A percentile compares a stretch with the other conserved stretches of the same genome.
Conservation (phyloP, 768 basidiomycete species). For the Dendrothele bispora region DNA sequence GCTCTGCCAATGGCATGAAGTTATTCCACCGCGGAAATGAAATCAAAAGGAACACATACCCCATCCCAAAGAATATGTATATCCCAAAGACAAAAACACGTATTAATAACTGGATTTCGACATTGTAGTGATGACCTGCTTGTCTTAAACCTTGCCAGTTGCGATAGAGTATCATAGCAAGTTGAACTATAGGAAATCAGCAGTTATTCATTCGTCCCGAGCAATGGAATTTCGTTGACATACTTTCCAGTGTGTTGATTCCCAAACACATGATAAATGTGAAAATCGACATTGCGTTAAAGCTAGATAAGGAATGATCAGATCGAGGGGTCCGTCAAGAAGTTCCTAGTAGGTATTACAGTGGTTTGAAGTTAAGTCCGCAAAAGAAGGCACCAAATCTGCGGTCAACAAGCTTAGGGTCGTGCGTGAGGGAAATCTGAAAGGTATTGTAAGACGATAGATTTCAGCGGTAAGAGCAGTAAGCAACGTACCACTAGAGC, state of each 20-base stretch:
- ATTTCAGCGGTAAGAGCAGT: not conserved
- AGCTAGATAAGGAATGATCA: not conserved
- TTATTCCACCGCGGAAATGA: too few species aligned
- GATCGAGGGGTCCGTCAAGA: too few species aligned
- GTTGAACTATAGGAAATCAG: constrained; percentile 20
- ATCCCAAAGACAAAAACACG: constrained; percentile 33
- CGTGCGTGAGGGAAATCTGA: constrained; percentile 20
- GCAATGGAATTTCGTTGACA: constrained; percentile 3
- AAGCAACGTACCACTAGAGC: constrained; percentile 25
- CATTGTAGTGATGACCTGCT: constrained; percentile 23
- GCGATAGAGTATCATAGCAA: constrained; percentile 27
- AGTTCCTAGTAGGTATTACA: too few species aligned
- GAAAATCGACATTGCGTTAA: constrained; percentile 2
- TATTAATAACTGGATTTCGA: constrained; percentile 26
- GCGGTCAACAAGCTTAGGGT: constrained; percentile 28
- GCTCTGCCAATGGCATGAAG: constrained; percentile 17
- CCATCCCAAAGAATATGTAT: constrained; percentile 32
- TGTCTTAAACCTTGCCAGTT: constrained; percentile 29
- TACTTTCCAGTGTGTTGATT: constrained; percentile 29
- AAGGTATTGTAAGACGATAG: not conserved
- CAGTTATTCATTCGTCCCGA: too few species aligned
- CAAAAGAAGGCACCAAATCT: constrained; percentile 28
- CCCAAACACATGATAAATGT: constrained; percentile 26
- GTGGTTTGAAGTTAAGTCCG: constrained; percentile 16
- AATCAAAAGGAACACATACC: constrained; percentile 18